A percentile compares a stretch with the other conserved stretches of the same genome.
phyloP scores from a whole-genome alignment of 495 filamentous ascomycete species.

The Talaromyces adpressus region DNA sequence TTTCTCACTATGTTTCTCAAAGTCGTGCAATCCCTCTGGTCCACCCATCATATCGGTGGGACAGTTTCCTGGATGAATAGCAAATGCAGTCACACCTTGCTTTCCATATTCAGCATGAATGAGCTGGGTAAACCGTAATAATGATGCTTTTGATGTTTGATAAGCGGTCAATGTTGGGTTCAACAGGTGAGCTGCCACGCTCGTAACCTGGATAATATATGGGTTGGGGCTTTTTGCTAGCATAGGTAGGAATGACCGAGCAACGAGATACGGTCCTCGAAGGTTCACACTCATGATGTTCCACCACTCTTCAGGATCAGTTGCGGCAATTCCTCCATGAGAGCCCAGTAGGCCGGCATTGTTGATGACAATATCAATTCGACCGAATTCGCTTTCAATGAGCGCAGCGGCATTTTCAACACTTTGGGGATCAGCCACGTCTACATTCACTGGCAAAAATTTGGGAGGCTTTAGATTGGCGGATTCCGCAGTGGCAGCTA shows the following conservation, averaged over 20 bases:
- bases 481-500: conserved; percentile 14
- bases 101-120: conserved; percentile 31
- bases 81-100: conserved; percentile 30
- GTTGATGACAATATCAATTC: conserved; percentile 44
- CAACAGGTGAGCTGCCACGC: conserved; percentile 18
- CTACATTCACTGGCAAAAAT: conserved; percentile 31
- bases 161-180: conserved; percentile 26
- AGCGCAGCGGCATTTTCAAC: conserved; percentile 29
- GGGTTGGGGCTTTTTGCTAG: conserved; percentile 25
- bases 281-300: conserved; percentile 34
- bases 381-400: conserved; percentile 24
- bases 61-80: conserved; percentile 36
- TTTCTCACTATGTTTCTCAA: neutral
- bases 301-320: conserved; percentile 32
- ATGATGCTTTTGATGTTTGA: conserved; percentile 32
- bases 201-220: neutral
- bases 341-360: conserved; percentile 25
- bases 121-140: conserved; percentile 36
- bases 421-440: conserved; percentile 31
- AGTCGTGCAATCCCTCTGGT: conserved; percentile 2
- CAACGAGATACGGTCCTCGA: conserved; percentile 33
- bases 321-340: conserved; percentile 15
- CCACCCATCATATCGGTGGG: conserved; percentile 24
- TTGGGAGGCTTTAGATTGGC: conserved; percentile 24
- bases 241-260: conserved; percentile 36